Evolutionary conservation across 129 eudicot species (phyloP), one percentile per base, ranked within the genome.

Genomic region (Pseudognaphalium luteoalbum): DNA sequence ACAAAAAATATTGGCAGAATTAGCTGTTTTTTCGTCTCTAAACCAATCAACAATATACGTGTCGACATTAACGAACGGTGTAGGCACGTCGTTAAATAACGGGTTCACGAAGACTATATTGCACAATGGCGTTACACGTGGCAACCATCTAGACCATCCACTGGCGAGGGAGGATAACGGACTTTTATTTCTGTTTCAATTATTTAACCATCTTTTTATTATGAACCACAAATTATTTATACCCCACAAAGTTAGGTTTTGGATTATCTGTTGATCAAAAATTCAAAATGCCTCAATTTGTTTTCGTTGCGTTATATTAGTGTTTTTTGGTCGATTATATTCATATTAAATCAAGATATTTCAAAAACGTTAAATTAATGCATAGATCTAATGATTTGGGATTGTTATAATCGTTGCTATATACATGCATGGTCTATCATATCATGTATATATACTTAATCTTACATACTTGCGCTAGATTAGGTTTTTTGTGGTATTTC

Each of bases 11-110:
- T 59, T 59, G 33, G 37, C n/a, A 10, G 34, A 61, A 72, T 16
- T 57, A 37, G 51, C 32, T 34, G 52, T 66, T n/a, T 20, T 67
- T 28, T 37, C 20, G 17, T 22, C n/a, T 21, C 39, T 30, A 60
- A 69, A 69, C 37, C 68, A 77, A 77, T 20, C 62, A 68, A 60
- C 44, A 12, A 41, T 65, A 41, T 65, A 54, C 74, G 73, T 66
- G 83, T 73, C 52, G 70, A 2, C 20, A 51, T 25, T 54, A 80
- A 80, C 51, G 61, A 67, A 68, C 79, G 54, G 66, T 80, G 83
- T 54, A 56, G 72, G 83, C 83, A 80, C 83, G 83, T 80, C 61
- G 51, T 32, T 37, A 54, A 21, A 17, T 42, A 72, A 54, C 15
- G 66, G 54, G 62, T 10, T 52, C 56, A 79, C 60, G 17, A 54